These are phyloP conservation scores for Articulospora tetracladia DNA, from an alignment of 495 filamentous ascomycete species.

Conservation along the genomic window DNA sequence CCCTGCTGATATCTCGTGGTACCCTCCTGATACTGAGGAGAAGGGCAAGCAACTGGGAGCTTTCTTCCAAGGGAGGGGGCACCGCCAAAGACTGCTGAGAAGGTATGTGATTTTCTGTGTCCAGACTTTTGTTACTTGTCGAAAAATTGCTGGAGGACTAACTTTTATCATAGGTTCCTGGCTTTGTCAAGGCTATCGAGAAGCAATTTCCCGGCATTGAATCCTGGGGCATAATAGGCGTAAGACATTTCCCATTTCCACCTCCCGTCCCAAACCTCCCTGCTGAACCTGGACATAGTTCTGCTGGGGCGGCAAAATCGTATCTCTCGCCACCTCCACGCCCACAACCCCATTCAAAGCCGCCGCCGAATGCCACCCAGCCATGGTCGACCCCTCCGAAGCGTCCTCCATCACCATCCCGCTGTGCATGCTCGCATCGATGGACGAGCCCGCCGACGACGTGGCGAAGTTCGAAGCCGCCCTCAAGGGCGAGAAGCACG, in stretches of 20 bases:
- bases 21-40: slow-evolving; percentile 77
- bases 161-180: slow-evolving; percentile 29
- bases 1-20: slow-evolving; percentile 50
- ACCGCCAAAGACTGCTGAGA: slow-evolving; percentile 56
- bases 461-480: slow-evolving; percentile 69
- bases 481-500: slow-evolving; percentile 62
- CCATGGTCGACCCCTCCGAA: slow-evolving; percentile 79
- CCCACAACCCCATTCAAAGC: slow-evolving; percentile 61
- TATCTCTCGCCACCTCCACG: slow-evolving; percentile 52
- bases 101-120: slow-evolving; percentile 35
- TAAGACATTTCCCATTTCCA: slow-evolving; percentile 27
- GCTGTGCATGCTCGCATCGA: slow-evolving; percentile 60
- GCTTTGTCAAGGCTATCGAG: slow-evolving; percentile 53
- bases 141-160: background rate
- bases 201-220: slow-evolving; percentile 56
- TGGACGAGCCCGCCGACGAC: slow-evolving; percentile 61
- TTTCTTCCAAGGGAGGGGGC: slow-evolving; percentile 72
- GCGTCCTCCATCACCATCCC: slow-evolving; percentile 64
- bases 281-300: slow-evolving; percentile 33
- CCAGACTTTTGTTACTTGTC: no score
- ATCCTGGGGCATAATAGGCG: slow-evolving; percentile 81
- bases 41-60: slow-evolving; percentile 69
- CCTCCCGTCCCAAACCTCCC: background rate
- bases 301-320: slow-evolving; percentile 92
- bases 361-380: slow-evolving; percentile 73